Base-by-base conservation (phyloP, 1,284 basidiomycete species). In the Ustilago loliicola region DNA sequence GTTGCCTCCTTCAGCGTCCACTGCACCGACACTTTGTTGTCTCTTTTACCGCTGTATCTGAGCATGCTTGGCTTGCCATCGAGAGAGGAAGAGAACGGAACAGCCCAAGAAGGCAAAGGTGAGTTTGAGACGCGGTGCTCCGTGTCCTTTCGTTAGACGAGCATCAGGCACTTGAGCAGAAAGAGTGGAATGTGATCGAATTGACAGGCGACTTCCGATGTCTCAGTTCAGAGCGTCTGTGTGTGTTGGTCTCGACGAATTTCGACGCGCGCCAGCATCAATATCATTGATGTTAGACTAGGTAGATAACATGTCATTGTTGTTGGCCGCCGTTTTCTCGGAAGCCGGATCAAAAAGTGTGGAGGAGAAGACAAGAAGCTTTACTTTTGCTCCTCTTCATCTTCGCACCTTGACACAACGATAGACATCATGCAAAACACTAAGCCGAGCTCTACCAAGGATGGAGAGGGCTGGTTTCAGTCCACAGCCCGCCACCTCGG, bases 401-500 rank as follows among this genome's bases (percentile, higher is more conserved):
- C 48, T 27, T 13, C 25, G 29, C 48, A 50, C 25, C 27, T 29
- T 15, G 8, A 2, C 47, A 45, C 19, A 11, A n/a, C 42, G 21
- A 45, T 8, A 5, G 42, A 6, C n/a, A 45, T 21, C 42, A 45
- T 45, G 38, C 21, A 36, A 27, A 42, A 23, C 21, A 23, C 27
- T 1, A 17, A 30, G n/a, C 7, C 53, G 17, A 19, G 36, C 2
- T 51, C 25, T 19, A 42, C 17, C 25, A 40, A 29, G 21, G 21
- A 40, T 5, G 1, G 52, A 3, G 36, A 66, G 8, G 62, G 66
- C 25, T 72, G 74, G 74, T 47, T 77, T 1, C 69, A 72, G 21
- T 53, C 8, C 48, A 66, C 25, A 15, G 60, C 65, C 10, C 66
- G 66, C 1, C 17, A 40, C 27, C 65, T 81, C 2, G 74, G 76